phyloP scores from a whole-genome alignment of 805 yeast species.

The Lipomyces lipofer region DNA sequence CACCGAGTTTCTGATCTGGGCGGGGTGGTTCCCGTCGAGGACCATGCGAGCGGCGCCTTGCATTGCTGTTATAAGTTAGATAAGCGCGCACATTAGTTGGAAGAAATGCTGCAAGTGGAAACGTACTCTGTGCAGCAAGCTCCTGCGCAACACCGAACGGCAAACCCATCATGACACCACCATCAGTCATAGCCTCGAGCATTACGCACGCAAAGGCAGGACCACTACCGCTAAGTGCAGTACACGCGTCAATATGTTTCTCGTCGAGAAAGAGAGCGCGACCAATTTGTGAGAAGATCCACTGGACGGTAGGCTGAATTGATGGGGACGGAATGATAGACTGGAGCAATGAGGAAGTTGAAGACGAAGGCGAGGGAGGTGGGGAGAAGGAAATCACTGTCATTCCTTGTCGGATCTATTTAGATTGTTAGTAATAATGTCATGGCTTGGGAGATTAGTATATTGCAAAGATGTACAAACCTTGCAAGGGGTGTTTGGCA shows the following conservation, averaged over 20 bases:
- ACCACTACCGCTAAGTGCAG: conserved; percentile 93
- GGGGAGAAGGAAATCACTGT: conserved; percentile 82
- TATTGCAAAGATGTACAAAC: conserved; percentile 6
- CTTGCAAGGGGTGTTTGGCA: conserved; percentile 86
- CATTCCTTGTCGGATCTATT: conserved; percentile 88
- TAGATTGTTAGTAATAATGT: conserved; percentile 36
- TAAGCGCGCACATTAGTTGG: too few species aligned
- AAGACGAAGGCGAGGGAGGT: conserved; percentile 32
- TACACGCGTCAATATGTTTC: conserved; percentile 93
- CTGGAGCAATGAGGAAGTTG: conserved; percentile 23
- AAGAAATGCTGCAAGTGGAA: conserved; percentile 33
- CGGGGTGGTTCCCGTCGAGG: conserved; percentile 80
- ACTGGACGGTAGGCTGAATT: conserved; percentile 40
- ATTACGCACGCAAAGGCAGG: conserved; percentile 90
- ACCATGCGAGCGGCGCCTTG: conserved; percentile 89
- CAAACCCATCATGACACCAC: conserved; percentile 92
- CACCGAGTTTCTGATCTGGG: conserved; percentile 78
- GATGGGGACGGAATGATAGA: conserved; percentile 36
- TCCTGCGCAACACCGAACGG: conserved; percentile 79
- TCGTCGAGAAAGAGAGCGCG: conserved; percentile 53
- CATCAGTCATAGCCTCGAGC: conserved; percentile 90
- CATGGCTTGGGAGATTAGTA: not conserved
- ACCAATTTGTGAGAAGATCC: conserved; percentile 48
- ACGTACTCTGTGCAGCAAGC: conserved; percentile 90
- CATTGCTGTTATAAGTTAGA: conserved; percentile 30